These are phyloP conservation scores for Pseudogymnoascus pannorum DNA, from an alignment of 2,329 filamentous ascomycete genomes.

Conservation along the genomic window DNA sequence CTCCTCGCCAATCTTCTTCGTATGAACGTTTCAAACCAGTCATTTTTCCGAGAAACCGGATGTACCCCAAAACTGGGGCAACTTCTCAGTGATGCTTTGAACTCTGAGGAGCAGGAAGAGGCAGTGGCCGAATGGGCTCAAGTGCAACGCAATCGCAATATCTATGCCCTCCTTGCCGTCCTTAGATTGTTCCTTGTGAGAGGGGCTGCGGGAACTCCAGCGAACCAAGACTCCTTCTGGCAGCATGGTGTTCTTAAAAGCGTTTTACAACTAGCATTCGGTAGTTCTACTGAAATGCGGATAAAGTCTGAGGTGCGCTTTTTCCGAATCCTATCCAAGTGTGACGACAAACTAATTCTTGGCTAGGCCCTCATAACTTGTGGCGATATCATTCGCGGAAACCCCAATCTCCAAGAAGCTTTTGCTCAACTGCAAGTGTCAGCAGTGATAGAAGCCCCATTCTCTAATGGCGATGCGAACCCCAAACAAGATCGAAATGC, in stretches of 20 bases:
- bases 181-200: conserved; percentile 76
- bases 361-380: conserved; percentile 70
- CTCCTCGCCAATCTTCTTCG: conserved; percentile 82
- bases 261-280: conserved; percentile 77
- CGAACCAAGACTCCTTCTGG: conserved; percentile 83
- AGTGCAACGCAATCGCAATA: conserved; percentile 76
- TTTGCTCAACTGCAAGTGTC: conserved; percentile 83
- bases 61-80: conserved; percentile 66
- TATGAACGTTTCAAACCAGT: conserved; percentile 86
- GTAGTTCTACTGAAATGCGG: conserved; percentile 59
- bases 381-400: conserved; percentile 80
- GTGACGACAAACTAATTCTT: conserved; percentile 8
- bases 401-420: conserved; percentile 71
- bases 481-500: conserved; percentile 42
- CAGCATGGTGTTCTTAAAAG: conserved; percentile 73
- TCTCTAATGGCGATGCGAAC: conserved; percentile 32
- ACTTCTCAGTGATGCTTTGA: conserved; percentile 56
- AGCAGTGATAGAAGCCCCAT: conserved; percentile 42
- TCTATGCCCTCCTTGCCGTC: conserved; percentile 83
- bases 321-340: neutral
- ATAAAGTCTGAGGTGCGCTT: conserved; percentile 69
- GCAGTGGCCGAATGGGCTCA: conserved; percentile 67
- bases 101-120: conserved; percentile 45
- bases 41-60: conserved; percentile 84
- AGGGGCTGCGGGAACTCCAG: conserved; percentile 70